phyloP scores from a whole-genome alignment of 73 alveolate genomes.

The Paramecium biaurelia region DNA sequence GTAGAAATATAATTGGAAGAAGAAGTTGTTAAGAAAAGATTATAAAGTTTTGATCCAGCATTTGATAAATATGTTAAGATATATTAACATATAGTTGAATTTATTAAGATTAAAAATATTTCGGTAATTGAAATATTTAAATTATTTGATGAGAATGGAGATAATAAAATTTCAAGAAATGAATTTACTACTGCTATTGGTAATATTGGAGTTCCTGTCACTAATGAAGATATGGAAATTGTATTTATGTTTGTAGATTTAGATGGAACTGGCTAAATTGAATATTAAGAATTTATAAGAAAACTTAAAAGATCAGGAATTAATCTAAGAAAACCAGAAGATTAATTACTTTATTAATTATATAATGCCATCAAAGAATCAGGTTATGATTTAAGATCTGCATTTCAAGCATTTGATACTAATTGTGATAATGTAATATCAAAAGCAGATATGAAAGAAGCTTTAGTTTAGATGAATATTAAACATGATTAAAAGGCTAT shows the following conservation, averaged over 20 bases:
- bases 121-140: conserved; percentile 55
- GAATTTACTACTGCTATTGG: conserved; percentile 52
- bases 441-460: conserved; percentile 48
- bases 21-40: conserved; percentile 53
- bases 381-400: conserved; percentile 40
- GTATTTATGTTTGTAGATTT: conserved; percentile 62
- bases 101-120: conserved; percentile 13
- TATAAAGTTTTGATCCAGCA: conserved; percentile 24
- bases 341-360: conserved; percentile 40
- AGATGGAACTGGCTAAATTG: conserved; percentile 61
- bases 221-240: conserved; percentile 48
- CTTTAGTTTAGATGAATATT: neutral
- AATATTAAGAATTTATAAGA: conserved; percentile 50
- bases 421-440: conserved; percentile 45
- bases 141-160: conserved; percentile 61
- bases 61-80: conserved; percentile 43
- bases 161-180: conserved; percentile 8
- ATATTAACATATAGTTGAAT: neutral
- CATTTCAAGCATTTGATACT: conserved; percentile 61
- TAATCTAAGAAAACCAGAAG: conserved; percentile 55
- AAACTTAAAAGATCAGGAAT: conserved; percentile 59
- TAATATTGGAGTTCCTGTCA: conserved; percentile 41
- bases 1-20: conserved; percentile 59
- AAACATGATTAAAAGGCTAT: conserved; percentile 22
- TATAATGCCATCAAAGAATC: conserved; percentile 40